These are phyloP conservation scores for Fusarium liriodendri DNA, from an alignment of 2,329 filamentous ascomycete species.

Conservation along the genomic window DNA sequence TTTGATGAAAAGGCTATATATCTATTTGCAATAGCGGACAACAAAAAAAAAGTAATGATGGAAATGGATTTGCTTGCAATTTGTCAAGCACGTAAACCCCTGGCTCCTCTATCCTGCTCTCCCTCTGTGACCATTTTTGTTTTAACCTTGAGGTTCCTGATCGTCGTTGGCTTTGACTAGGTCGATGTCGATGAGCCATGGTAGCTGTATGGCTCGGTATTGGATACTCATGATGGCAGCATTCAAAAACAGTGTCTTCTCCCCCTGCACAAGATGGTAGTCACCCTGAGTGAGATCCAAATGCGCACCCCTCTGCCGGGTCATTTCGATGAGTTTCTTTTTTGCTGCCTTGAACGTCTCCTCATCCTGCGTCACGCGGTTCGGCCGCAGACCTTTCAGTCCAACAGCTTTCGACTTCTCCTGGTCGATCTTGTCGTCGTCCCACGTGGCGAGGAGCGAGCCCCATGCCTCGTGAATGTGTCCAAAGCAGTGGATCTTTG, in stretches of 20 bases:
- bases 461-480: conserved; percentile 73
- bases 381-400: conserved; percentile 43
- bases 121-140: neutral
- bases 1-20: neutral
- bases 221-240: conserved; percentile 62
- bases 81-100: conserved; percentile 6
- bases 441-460: conserved; percentile 64
- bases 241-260: conserved; percentile 70
- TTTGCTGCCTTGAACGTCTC: conserved; percentile 19
- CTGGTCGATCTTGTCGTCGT: conserved; percentile 53
- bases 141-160: neutral
- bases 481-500: conserved; percentile 66
- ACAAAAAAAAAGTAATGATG: neutral
- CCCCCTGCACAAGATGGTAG: conserved; percentile 48
- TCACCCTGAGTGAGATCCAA: conserved; percentile 53
- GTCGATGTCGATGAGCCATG: conserved; percentile 65
- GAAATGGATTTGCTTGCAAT: neutral
- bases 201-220: conserved; percentile 57
- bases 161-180: conserved; percentile 42
- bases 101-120: neutral
- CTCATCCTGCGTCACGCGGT: conserved; percentile 32
- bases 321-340: conserved; percentile 32
- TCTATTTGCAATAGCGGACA: neutral
- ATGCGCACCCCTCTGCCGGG: conserved; percentile 45
- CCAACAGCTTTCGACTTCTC: conserved; percentile 51